Percentiles rank a stretch among this genome's conserved stretches.
Evolutionary conservation across 2,329 filamentous ascomycete species (phyloP).

Genomic region (Catunica adiposa): DNA sequence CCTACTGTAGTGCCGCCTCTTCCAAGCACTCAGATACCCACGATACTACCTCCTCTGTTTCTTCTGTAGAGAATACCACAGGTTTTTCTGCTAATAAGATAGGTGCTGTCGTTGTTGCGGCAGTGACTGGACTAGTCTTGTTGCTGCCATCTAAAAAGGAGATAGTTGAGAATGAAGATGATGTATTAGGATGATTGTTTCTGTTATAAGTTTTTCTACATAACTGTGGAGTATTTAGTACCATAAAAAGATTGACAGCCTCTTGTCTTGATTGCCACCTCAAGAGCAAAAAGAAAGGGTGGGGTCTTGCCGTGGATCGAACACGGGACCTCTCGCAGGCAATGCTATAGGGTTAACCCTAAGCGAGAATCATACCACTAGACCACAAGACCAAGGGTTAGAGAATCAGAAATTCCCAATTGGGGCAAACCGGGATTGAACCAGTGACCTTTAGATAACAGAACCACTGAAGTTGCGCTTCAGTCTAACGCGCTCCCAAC

Average conservation of each 20-base stretch:
- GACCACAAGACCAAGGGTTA: constrained; percentile 32
- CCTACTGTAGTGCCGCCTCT: constrained; percentile 12
- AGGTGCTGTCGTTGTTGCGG: background rate
- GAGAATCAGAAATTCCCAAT: background rate
- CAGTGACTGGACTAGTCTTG: background rate
- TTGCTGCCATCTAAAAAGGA: background rate
- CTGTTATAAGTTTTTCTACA: too few species aligned
- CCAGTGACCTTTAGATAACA: constrained; percentile 5
- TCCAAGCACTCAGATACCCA: constrained; percentile 13
- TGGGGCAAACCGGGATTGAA: constrained; percentile 6
- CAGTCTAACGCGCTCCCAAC: constrained; percentile 4
- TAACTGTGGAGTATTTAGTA: too few species aligned
- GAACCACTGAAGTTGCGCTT: constrained; percentile 1
- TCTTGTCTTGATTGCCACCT: background rate
- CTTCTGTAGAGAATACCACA: constrained; percentile 1
- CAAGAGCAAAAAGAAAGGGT: too few species aligned
- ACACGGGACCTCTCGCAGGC: constrained; percentile 17
- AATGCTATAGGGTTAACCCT: constrained; percentile 30
- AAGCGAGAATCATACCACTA: constrained; percentile 59
- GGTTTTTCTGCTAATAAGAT: background rate
- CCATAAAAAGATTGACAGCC: too few species aligned
- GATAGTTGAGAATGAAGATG: background rate
- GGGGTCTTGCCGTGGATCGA: constrained; percentile 17
- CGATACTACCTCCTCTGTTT: constrained; percentile 8
- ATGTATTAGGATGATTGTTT: too few species aligned